Evolutionary conservation across 148 eudicot genomes (phyloP), one percentile per base, ranked within the genome.

Genomic region (Silene conica): DNA sequence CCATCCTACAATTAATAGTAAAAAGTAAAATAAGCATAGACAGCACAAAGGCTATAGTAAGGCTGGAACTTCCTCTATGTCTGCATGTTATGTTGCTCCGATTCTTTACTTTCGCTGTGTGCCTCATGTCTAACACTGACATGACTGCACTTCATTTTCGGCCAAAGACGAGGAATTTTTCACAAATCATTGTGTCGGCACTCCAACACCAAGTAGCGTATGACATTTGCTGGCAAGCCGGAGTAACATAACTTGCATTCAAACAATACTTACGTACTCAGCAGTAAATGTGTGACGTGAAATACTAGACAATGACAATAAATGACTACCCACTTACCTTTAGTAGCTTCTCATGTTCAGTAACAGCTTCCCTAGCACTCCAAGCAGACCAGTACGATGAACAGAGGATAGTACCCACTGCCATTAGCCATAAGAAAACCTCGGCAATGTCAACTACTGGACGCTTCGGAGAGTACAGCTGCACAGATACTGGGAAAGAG

Each of bases 331-430:
- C 14, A 21, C 21, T 45, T 38, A 89, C 92, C 86, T 89, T 85
- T 50, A 88, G 80, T 69, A 90, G 80, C 76, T 85, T 90, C 75
- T 88, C 96, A 45, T 90, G 90, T 62, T 92, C 95, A 67, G 82
- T 74, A 80, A 82, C 82, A 62, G 92, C 92, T 86, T 89, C 95
- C 79, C 88, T 82, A 43, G 95, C 87, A 88, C 86, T 88, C 94
- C 90, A 88, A 60, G 95, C 97, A 50, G 95, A 92, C 97, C 97
- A 89, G 71, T 83, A 92, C 67, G 97, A 92, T 62, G 95, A 92
- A 85, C 97, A 92, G 45, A 92, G 82, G 64, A 92, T 82, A 43
- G 92, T 92, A 34, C 95, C 90, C 67, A 89, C 95, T 50, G 97
- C 94, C 87, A 89, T 89, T 65, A 91, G 75, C 97, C 92, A 91